Conservation (phyloP, 169 alveolate species). For the Eimeria necatrix region DNA sequence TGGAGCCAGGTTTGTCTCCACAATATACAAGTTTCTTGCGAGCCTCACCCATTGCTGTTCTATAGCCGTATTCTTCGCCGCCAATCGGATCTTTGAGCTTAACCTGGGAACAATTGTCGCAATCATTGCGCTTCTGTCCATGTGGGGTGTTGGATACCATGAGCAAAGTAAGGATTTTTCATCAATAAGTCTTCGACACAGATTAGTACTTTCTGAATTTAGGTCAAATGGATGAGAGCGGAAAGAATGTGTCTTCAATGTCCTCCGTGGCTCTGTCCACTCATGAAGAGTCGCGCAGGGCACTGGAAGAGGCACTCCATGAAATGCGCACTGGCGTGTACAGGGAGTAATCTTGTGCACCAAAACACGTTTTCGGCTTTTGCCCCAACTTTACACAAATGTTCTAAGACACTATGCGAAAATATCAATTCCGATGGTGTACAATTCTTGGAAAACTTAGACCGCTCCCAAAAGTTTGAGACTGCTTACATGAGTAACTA, state of each 20-base stretch:
- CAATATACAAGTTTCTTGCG: background rate
- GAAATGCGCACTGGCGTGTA: constrained; percentile 60
- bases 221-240: constrained; percentile 70
- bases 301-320: constrained; percentile 64
- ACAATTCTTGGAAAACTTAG: no score
- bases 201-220: background rate
- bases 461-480: no score
- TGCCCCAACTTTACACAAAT: constrained; percentile 3
- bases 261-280: constrained; percentile 68
- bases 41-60: background rate
- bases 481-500: no score
- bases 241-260: constrained; percentile 67
- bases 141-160: constrained; percentile 67
- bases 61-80: constrained; percentile 66
- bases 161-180: constrained; percentile 35
- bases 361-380: constrained; percentile 14
- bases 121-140: constrained; percentile 16
- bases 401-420: no score
- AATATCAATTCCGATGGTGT: no score
- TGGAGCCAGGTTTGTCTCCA: constrained; percentile 66
- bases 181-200: background rate
- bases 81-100: constrained; percentile 61
- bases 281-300: constrained; percentile 70
- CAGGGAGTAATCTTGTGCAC: background rate
- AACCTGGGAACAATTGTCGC: constrained; percentile 52